Evolutionary conservation across 2,329 filamentous ascomycete genomes (phyloP), one percentile per base, ranked within the genome.

Genomic region (Botrytis hyacinthi): DNA sequence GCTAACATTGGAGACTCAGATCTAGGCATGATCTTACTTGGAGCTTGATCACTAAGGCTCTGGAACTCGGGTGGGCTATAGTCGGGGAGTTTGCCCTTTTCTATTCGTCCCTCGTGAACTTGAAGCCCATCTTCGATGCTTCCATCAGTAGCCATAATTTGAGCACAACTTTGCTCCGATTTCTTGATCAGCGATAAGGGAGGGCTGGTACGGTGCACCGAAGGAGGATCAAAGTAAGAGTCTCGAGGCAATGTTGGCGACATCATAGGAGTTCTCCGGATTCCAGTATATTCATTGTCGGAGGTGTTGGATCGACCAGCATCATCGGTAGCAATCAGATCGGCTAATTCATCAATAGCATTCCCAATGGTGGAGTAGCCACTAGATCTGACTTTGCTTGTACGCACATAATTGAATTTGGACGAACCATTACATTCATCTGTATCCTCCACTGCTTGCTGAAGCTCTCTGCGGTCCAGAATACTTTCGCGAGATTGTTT

Each of bases 1-100:
- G 80, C 79, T 22, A 81, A 68, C 77, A 81, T 79, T n/a, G 78
- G 79, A 44, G 77, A 78, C 29, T 76, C 75, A 35, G 78, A 78
- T 32, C 78, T 75, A 71, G 77, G 74, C 16, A 77, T 59, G 2
- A 76, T 71, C 67, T 75, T 78, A 37, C 73, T 76, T 32, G 77
- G 74, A 35, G 76, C 74, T 40, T 79, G 76, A 12, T 75, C 73
- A 67, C 73, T 73, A 65, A 77, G 77, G 22, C 76, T 75, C 12
- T 73, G 75, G 18, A 77, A n/a, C 51, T 76, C 70, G 46, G 42
- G 60, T 29, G 60, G 48, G 46, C 37, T 68, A 40, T 69, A 70
- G 26, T 44, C 51, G 10, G 70, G 57, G 1, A 69, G 22, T 32
- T 66, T 54, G 22, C 63, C 44, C 35, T 67, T 46, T 26, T 75